Evolutionary conservation across 2,329 filamentous ascomycete genomes (phyloP).

Genomic region (Epichloe gansuensis): DNA sequence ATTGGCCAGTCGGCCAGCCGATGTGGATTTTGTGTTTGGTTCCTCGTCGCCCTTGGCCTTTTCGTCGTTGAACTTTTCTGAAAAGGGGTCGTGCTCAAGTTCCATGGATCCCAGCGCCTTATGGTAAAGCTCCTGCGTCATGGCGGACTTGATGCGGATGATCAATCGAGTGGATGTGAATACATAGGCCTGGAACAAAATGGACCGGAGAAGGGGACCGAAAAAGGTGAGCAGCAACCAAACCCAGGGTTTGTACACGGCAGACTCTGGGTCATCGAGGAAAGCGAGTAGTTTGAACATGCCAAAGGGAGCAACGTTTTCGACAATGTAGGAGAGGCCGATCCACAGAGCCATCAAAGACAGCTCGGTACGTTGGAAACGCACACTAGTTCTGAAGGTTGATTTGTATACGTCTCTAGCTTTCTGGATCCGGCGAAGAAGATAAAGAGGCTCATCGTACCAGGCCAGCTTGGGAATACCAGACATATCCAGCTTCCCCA

Average conservation of each 20-base stretch:
- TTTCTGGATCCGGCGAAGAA: slow-evolving; percentile 29
- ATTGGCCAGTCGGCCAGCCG: slow-evolving; percentile 39
- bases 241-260: slow-evolving; percentile 34
- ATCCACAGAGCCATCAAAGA: slow-evolving; percentile 32
- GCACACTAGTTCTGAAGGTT: slow-evolving; percentile 32
- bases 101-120: slow-evolving; percentile 43
- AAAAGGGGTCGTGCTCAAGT: slow-evolving; percentile 39
- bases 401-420: slow-evolving; percentile 29
- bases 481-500: slow-evolving; percentile 30
- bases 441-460: slow-evolving; percentile 40
- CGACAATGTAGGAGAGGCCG: slow-evolving; percentile 25
- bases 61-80: slow-evolving; percentile 15
- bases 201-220: slow-evolving; percentile 34
- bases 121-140: slow-evolving; percentile 46
- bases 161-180: slow-evolving; percentile 44
- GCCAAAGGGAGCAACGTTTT: slow-evolving; percentile 39
- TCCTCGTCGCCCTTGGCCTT: slow-evolving; percentile 15
- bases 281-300: slow-evolving; percentile 41
- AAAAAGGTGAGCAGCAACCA: slow-evolving; percentile 42
- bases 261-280: slow-evolving; percentile 30
- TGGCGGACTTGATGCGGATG: slow-evolving; percentile 41
- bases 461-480: slow-evolving; percentile 37
- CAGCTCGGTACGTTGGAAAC: slow-evolving; percentile 30
- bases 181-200: slow-evolving; percentile 43
- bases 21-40: slow-evolving; percentile 22